phyloP scores from a whole-genome alignment of 106 monocot species.

The Triglochin maritima region DNA sequence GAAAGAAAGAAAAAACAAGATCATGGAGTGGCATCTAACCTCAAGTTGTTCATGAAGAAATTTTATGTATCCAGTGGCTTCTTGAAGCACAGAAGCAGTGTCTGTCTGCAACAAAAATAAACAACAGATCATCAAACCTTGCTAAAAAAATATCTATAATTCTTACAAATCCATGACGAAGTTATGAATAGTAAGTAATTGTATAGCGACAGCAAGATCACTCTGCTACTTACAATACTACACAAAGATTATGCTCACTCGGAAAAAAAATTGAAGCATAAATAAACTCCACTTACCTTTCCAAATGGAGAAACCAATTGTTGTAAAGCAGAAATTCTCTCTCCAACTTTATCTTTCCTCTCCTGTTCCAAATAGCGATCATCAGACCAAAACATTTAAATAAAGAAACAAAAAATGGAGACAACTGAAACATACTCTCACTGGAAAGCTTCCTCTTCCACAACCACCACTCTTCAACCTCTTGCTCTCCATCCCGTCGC shows the following conservation, averaged over 20 bases:
- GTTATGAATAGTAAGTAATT: neutral
- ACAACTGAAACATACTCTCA: neutral
- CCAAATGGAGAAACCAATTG: conserved; percentile 19
- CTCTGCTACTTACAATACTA: too few relatives aligned
- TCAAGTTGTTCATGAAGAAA: conserved; percentile 22
- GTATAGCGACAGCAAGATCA: too few relatives aligned
- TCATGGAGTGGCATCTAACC: neutral
- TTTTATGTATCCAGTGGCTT: conserved; percentile 18
- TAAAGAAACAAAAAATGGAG: neutral
- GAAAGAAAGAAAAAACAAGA: too few relatives aligned
- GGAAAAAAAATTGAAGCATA: too few relatives aligned
- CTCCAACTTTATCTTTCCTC: conserved; percentile 12
- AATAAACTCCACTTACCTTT: conserved; percentile 6
- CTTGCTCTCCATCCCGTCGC: neutral
- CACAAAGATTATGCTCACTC: too few relatives aligned
- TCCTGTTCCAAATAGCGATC: conserved; percentile 6
- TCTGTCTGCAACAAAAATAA: conserved; percentile 17
- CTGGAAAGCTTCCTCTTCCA: neutral
- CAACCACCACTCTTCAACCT: neutral
- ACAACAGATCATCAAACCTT: neutral
- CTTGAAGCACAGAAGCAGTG: conserved; percentile 27
- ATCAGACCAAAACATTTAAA: neutral
- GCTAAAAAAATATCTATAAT: neutral
- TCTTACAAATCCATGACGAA: neutral
- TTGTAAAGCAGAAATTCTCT: conserved; percentile 11